Evolutionary conservation across 2,329 filamentous ascomycete species (phyloP), one percentile per base, ranked within the genome.

Genomic region (Colletotrichum plurivorum): DNA sequence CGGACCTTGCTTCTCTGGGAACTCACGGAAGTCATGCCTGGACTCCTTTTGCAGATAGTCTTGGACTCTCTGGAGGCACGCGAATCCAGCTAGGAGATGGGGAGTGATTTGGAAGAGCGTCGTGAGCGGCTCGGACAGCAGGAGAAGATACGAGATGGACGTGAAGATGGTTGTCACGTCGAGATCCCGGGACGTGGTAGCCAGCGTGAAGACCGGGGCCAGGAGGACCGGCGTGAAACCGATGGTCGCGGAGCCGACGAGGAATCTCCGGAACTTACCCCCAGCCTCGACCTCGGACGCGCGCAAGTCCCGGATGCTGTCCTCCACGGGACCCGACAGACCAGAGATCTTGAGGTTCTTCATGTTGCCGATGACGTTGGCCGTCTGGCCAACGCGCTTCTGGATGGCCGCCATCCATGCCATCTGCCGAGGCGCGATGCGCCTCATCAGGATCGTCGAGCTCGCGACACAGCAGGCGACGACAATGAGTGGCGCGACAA

Each of bases 401-500:
- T 73, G 59, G 2, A 72, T 71, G 18, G 59, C 52, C 7, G 36
- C 53, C 41, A 73, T 72, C 74, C 74, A 75, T 27, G 36, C 54
- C 3, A 75, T 74, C 70, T 81, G 79, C 20, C 76, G 73, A 15
- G 73, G 67, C 64, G 78, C 78, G 2, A 79, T 75, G 31, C 76
- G 71, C 43, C 74, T 75, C 1, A 76, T 76, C 2, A 67, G 5
- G 2, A 27, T 18, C 8, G 27, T n/a, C 4, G 56, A 60, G 15
- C 20, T 41, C 10, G 71, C 27, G 2, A 73, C 71, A 20, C 75
- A 77, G 2, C 74, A 4, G 9, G 82, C 54, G 0, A 85, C 82
- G 2, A 86, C 76, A 0, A 81, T 78, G 6, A 89, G 77, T 0
- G 87, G 85, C 0, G 83, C 82, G 0, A 82, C 73, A 46, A 85